A percentile compares a stretch with the other conserved stretches of the same genome.
These are phyloP conservation scores for Gynostemma pentaphyllum DNA, from an alignment of 306 rosid genomes.

Conservation along the genomic window DNA sequence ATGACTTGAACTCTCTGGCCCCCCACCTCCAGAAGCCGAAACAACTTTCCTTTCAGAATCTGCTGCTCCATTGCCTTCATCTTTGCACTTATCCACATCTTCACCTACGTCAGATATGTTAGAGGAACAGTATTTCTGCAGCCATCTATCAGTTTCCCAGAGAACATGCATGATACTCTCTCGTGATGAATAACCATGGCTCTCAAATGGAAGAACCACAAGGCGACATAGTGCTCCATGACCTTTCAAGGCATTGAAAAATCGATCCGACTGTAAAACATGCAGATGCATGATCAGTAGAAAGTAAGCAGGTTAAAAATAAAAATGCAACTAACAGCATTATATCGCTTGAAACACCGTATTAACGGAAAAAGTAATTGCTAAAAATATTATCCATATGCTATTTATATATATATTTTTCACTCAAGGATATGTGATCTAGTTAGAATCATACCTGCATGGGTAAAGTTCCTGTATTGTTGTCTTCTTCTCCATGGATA, in stretches of 20 bases:
- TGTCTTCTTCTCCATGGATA: constrained; percentile 96
- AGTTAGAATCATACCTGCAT: constrained; percentile 86
- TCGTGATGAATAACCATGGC: constrained; percentile 85
- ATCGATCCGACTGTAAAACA: constrained; percentile 81
- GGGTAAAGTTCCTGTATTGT: constrained; percentile 89
- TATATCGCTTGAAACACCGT: not conserved
- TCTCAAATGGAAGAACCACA: constrained; percentile 83
- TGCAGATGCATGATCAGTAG: constrained; percentile 13
- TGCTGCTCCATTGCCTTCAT: constrained; percentile 23
- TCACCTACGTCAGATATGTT: constrained; percentile 26
- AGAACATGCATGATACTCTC: constrained; percentile 99
- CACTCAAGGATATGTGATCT: too few species aligned
- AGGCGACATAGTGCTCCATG: constrained; percentile 95
- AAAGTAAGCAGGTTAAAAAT: constrained; percentile 9
- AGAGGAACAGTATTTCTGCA: constrained; percentile 57
- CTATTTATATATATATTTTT: too few species aligned
- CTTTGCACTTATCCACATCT: constrained; percentile 28
- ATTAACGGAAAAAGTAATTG: too few species aligned
- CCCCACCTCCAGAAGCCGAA: constrained; percentile 60
- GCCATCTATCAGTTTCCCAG: constrained; percentile 99
- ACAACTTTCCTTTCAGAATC: constrained; percentile 45
- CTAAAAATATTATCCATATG: too few species aligned
- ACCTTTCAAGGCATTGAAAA: constrained; percentile 94
- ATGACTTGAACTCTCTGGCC: constrained; percentile 36
- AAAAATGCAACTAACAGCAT: not conserved